phyloP scores from a whole-genome alignment of 768 basidiomycete species.

The Favolaschia claudopus region DNA sequence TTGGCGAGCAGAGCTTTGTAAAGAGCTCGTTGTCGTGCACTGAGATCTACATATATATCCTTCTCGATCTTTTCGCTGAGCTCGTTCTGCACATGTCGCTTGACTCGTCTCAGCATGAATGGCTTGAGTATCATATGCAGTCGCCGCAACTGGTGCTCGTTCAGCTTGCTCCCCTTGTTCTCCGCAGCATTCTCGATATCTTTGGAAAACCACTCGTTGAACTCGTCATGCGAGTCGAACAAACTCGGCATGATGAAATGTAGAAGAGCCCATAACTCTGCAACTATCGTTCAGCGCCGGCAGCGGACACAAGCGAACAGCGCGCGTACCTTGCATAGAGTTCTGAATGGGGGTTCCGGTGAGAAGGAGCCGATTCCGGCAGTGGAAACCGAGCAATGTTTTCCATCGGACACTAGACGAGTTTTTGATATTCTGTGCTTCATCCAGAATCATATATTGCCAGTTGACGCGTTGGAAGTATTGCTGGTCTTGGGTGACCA shows the following conservation, averaged over 20 bases:
- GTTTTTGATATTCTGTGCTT: slow-evolving; percentile 99
- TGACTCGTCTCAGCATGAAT: slow-evolving; percentile 97
- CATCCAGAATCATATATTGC: slow-evolving; percentile 99
- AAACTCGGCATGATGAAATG: slow-evolving; percentile 99
- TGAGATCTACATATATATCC: slow-evolving; percentile 94
- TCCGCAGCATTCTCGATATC: slow-evolving; percentile 96
- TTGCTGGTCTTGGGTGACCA: slow-evolving; percentile 95
- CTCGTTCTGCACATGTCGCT: slow-evolving; percentile 99
- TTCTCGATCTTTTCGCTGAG: slow-evolving; percentile 99
- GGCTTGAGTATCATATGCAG: slow-evolving; percentile 99
- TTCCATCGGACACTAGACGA: slow-evolving; percentile 97
- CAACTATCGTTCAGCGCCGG: slow-evolving; percentile 13
- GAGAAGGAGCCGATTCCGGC: slow-evolving; percentile 91
- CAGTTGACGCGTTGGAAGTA: slow-evolving; percentile 98
- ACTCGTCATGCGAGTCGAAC: slow-evolving; percentile 99
- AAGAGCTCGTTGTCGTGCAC: slow-evolving; percentile 88
- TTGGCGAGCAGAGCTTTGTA: slow-evolving; percentile 92
- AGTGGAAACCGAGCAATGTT: slow-evolving; percentile 93
- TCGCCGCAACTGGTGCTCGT: slow-evolving; percentile 93
- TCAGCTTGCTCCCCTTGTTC: slow-evolving; percentile 89
- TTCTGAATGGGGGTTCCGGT: slow-evolving; percentile 99
- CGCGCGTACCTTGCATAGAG: slow-evolving; percentile 90
- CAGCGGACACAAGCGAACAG: slow-evolving; percentile 12
- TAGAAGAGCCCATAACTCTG: slow-evolving; percentile 96
- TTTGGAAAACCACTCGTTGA: slow-evolving; percentile 99